A percentile compares a stretch with the other conserved stretches of the same genome.
Conservation (phyloP, 1,139 yeast genomes). For the Debaryomyces robertsiae region DNA sequence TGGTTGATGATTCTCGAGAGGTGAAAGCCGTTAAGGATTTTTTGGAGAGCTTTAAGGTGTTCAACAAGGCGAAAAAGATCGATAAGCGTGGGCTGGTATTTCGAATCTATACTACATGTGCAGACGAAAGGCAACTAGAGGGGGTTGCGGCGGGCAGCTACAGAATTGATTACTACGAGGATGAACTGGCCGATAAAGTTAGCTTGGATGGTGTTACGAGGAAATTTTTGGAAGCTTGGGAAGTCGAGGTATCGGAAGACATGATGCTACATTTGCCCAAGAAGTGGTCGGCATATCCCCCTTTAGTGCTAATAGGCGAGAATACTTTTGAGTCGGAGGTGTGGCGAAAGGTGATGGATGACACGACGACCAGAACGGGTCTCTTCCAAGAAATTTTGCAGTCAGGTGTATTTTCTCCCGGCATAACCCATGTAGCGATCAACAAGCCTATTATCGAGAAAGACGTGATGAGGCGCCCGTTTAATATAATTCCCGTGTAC, state of each 20-base stretch:
- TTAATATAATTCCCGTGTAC: slow-evolving; percentile 55
- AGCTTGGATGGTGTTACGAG: not conserved
- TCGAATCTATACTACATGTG: slow-evolving; percentile 17
- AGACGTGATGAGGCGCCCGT: slow-evolving; percentile 64
- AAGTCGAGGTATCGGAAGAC: not conserved
- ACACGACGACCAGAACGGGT: slow-evolving; percentile 13
- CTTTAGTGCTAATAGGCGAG: slow-evolving; percentile 59
- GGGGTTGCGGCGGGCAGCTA: not conserved
- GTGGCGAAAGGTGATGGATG: slow-evolving; percentile 32
- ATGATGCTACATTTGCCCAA: slow-evolving; percentile 36
- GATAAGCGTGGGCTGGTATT: slow-evolving; percentile 15
- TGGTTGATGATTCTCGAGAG: slow-evolving; percentile 17
- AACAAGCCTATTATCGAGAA: slow-evolving; percentile 66
- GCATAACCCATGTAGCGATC: slow-evolving; percentile 63
- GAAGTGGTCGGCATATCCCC: slow-evolving; percentile 66
- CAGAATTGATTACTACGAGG: slow-evolving; percentile 2
- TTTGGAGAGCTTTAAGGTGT: slow-evolving; percentile 22
- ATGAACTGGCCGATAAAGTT: not conserved
- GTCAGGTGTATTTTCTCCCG: slow-evolving; percentile 13
- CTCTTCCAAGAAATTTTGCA: slow-evolving; percentile 30
- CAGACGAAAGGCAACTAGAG: slow-evolving; percentile 1
- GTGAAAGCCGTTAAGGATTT: slow-evolving; percentile 29
- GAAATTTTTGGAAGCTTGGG: not conserved
- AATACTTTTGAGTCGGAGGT: slow-evolving; percentile 38
- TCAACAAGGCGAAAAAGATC: slow-evolving; percentile 31